Percentiles rank a stretch among this genome's conserved stretches.
phyloP scores from a whole-genome alignment of 2,329 filamentous ascomycete species.

The Dactylonectria macrodidyma region DNA sequence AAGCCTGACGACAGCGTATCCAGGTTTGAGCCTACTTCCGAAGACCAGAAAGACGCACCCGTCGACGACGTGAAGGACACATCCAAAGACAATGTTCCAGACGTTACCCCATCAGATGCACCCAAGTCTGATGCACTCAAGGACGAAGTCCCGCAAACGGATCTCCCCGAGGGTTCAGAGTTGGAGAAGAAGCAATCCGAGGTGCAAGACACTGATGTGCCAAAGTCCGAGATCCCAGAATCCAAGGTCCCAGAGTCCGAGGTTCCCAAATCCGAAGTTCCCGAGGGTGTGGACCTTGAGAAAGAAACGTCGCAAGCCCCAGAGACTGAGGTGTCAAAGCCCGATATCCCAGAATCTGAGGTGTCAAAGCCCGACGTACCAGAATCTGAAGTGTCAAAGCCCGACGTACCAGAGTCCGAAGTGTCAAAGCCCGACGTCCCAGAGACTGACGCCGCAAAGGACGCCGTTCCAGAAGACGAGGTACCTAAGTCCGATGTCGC shows the following conservation, averaged over 20 bases:
- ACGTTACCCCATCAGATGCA: conserved; percentile 4
- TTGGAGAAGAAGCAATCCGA: too few relatives aligned
- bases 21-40: conserved; percentile 20
- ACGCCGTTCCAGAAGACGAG: not conserved
- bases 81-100: not conserved
- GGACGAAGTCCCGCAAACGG: too few relatives aligned
- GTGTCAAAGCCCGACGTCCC: not conserved
- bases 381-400: not conserved
- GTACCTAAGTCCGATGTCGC: not conserved
- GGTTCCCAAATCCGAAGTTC: conserved; percentile 17
- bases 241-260: conserved; percentile 11
- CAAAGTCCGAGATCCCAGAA: not conserved
- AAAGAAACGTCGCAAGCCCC: not conserved
- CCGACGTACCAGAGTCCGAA: not conserved
- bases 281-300: conserved; percentile 7
- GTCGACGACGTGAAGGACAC: not conserved
- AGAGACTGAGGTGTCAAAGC: not conserved
- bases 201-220: not conserved
- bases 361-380: not conserved
- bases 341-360: not conserved
- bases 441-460: not conserved
- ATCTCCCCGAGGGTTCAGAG: too few relatives aligned
- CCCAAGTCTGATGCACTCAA: not conserved
- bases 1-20: conserved; percentile 33
- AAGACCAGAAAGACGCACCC: conserved; percentile 6